A percentile compares a stretch with the other conserved stretches of the same genome.
Evolutionary conservation across 1,139 yeast genomes (phyloP).

Genomic region (Magnusiomyces tetraspermus): DNA sequence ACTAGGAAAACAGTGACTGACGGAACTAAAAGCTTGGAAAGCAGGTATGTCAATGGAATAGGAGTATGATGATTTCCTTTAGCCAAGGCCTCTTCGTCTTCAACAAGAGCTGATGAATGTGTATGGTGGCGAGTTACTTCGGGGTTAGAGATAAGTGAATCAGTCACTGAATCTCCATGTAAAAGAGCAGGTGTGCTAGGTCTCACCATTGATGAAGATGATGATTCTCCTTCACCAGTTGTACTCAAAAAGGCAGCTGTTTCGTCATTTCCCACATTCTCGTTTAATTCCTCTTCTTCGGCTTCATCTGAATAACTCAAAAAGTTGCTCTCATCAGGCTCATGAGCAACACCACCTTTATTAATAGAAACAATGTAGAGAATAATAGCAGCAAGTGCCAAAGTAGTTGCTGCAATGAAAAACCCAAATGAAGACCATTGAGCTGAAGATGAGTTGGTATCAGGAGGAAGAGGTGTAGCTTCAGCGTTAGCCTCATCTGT

Average conservation of each 20-base stretch:
- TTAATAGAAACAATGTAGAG: slow-evolving; percentile 16
- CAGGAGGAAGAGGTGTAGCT: not conserved
- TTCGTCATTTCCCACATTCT: not conserved
- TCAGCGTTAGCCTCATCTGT: too few species aligned
- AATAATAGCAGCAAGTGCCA: slow-evolving; percentile 43
- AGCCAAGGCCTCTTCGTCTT: slow-evolving; percentile 4
- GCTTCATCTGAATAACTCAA: slow-evolving; percentile 1
- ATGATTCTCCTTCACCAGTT: not conserved
- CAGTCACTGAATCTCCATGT: not conserved
- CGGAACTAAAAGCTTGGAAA: slow-evolving; percentile 51
- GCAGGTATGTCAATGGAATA: slow-evolving; percentile 14
- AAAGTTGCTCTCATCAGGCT: slow-evolving; percentile 2
- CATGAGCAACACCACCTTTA: not conserved
- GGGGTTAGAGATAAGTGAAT: not conserved
- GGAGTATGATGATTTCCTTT: slow-evolving; percentile 4
- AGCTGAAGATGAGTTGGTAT: slow-evolving; percentile 15
- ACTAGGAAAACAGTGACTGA: slow-evolving; percentile 65
- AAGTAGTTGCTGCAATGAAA: slow-evolving; percentile 59
- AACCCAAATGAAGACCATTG: slow-evolving; percentile 44
- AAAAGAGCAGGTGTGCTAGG: not conserved
- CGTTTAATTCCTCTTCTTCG: not conserved
- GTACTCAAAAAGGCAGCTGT: not conserved
- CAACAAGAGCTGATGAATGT: not conserved
- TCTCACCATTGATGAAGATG: too few species aligned
- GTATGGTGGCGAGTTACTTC: not conserved